These are phyloP conservation scores for Tephrocybe sp. DNA, from an alignment of 768 basidiomycete species.

Conservation along the genomic window DNA sequence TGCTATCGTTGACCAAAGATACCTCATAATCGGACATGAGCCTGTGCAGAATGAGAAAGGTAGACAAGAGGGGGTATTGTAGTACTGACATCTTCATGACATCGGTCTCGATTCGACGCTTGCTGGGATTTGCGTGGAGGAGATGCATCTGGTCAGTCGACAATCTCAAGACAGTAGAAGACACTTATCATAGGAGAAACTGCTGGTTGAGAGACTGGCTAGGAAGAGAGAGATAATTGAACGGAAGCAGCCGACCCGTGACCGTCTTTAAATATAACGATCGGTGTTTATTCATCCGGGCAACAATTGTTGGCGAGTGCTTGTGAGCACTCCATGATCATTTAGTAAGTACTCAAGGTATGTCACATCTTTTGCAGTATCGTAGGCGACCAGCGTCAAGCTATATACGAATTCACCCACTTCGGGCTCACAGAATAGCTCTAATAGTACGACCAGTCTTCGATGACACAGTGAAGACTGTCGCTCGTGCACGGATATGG, in stretches of 20 bases:
- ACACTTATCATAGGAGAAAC: constrained; percentile 61
- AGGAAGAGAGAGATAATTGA: constrained; percentile 11
- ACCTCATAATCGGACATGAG: constrained; percentile 99
- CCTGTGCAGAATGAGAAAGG: constrained; percentile 41
- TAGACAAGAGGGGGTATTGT: constrained; percentile 7
- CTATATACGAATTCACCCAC: not conserved
- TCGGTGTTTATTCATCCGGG: not conserved
- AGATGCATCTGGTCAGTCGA: constrained; percentile 18
- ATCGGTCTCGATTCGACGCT: constrained; percentile 97
- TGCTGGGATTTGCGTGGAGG: constrained; percentile 73
- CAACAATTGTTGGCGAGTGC: no score
- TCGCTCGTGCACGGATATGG: constrained; percentile 59
- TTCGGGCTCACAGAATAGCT: constrained; percentile 26
- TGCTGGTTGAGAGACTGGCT: not conserved
- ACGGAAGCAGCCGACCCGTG: constrained; percentile 15
- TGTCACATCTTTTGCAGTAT: not conserved
- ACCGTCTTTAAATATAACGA: not conserved
- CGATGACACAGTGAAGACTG: constrained; percentile 67
- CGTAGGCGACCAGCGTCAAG: constrained; percentile 6
- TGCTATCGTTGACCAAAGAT: constrained; percentile 94
- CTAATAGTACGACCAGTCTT: constrained; percentile 31
- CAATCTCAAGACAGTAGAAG: not conserved
- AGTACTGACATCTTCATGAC: constrained; percentile 93
- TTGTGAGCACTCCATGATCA: no score
- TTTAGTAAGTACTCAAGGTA: no score